Percentiles rank a stretch among this genome's conserved stretches.
phyloP scores from a whole-genome alignment of 257 asterid species.

The Penstemon newberryi region DNA sequence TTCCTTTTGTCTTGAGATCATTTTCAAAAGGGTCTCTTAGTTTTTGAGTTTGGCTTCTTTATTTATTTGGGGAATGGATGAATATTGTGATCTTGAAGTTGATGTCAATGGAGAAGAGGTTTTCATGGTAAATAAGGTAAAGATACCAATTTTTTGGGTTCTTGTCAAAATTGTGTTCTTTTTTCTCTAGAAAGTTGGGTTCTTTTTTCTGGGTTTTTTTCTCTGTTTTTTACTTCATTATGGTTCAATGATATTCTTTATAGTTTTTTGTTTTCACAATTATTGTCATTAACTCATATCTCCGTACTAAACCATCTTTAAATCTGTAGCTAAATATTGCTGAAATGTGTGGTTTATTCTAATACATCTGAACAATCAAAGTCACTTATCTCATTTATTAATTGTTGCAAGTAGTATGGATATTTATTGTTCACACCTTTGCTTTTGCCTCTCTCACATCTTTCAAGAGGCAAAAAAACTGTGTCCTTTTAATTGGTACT shows the following conservation, averaged over 20 bases:
- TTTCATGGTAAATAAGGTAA: conserved; percentile 75
- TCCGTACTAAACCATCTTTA: conserved; percentile 7
- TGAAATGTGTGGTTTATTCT: conserved; percentile 28
- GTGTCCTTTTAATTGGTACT: conserved; percentile 37
- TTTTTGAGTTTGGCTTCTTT: conserved; percentile 41
- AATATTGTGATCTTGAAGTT: conserved; percentile 64
- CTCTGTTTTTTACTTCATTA: conserved; percentile 8
- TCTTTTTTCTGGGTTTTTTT: neutral
- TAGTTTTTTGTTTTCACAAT: neutral
- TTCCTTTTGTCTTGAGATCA: conserved; percentile 20
- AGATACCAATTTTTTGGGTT: conserved; percentile 21
- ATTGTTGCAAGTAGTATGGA: conserved; percentile 39
- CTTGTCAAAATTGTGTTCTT: conserved; percentile 24
- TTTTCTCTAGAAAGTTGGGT: neutral
- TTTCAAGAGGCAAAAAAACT: conserved; percentile 38
- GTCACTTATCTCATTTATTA: conserved; percentile 35
- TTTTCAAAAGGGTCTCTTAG: conserved; percentile 38
- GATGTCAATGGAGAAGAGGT: conserved; percentile 89
- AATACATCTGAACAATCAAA: neutral
- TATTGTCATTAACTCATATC: conserved; percentile 10
- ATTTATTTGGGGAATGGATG: conserved; percentile 46
- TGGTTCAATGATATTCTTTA: neutral
- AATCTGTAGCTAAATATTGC: conserved; percentile 24
- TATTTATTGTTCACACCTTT: conserved; percentile 50
- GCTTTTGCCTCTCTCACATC: conserved; percentile 49